Conservation (phyloP, 768 basidiomycete species). For the Tulasnella sp. region DNA sequence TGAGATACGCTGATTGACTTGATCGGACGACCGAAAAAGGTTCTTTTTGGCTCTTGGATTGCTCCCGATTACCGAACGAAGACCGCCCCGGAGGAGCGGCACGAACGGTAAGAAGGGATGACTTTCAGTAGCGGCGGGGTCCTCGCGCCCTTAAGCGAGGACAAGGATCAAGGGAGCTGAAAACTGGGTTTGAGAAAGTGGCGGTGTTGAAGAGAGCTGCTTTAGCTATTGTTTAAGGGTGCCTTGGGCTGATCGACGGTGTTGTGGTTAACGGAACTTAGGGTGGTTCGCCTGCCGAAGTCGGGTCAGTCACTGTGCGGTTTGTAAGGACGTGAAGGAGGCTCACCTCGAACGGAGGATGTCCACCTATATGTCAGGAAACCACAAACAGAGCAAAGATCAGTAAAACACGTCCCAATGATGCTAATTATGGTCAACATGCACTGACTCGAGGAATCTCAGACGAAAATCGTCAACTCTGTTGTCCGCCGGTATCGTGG, state of each 20-base stretch:
- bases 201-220: conserved; percentile 20
- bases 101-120: conserved; percentile 50
- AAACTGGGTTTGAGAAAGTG: conserved; percentile 25
- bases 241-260: conserved; percentile 18
- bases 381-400: conserved; percentile 27
- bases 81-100: conserved; percentile 70
- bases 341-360: conserved; percentile 71
- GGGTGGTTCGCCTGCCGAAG: conserved; percentile 70
- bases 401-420: conserved; percentile 24
- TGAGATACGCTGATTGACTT: conserved; percentile 29
- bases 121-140: conserved; percentile 55
- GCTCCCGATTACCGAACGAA: conserved; percentile 62
- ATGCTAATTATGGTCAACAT: neutral
- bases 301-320: conserved; percentile 20
- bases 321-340: conserved; percentile 23
- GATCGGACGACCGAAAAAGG: conserved; percentile 33
- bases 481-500: conserved; percentile 72
- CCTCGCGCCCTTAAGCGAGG: conserved; percentile 75
- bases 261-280: conserved; percentile 43
- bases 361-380: conserved; percentile 43
- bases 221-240: conserved; percentile 27
- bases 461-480: conserved; percentile 77
- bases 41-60: conserved; percentile 34
- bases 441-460: conserved; percentile 68
- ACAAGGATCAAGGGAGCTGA: conserved; percentile 45